Base-by-base conservation (phyloP, 768 basidiomycete species). In the Russula sp. region DNA sequence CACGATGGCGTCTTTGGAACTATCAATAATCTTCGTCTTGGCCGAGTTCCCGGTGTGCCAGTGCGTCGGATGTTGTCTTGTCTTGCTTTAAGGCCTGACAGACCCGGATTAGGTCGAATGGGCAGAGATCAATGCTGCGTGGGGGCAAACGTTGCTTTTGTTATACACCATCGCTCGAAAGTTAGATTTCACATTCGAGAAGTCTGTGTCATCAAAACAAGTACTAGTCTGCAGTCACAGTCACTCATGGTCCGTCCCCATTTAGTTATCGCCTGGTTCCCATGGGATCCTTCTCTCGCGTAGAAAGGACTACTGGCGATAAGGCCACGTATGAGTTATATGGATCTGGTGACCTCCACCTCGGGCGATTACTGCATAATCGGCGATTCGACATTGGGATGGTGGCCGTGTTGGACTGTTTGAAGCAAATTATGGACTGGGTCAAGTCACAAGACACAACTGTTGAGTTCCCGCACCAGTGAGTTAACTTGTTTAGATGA, bases 71-170 rank as follows among this genome's bases (percentile, higher is more conserved):
- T 52, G 18, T 54, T 34, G 11, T 32, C 43, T 35, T 39, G 29
- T 45, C 18, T 13, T 29, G 53, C 50, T 36, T 53, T 34, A 42
- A 22, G 14, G 25, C 50, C 29, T 42, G 60, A 70, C 57, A 61
- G 60, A 65, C 35, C 14, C 46, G 8, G 41, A 61, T 9, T 64
- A 92, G 85, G 95, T 98, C 35, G 97, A 98, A 70, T 99, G 95
- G 95, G 84, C 92, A 3, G 97, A 99, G 74, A 94, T 98, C 72
- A 98, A 98, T 70, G 97, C 97, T 11, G 97, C 97, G 18, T 97
- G 96, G 94, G 97, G 97, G 1, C 88, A 97, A 70, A 92, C 95
- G 0, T 77, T 96, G n/a, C 79, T 98, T 18, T 78, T 98, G 59
- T 75, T 98, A 39, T 90, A 96, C 69, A 93, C 93, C 7, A 83